Conservation (phyloP, 768 basidiomycete species). For the Lactarius sp. region DNA sequence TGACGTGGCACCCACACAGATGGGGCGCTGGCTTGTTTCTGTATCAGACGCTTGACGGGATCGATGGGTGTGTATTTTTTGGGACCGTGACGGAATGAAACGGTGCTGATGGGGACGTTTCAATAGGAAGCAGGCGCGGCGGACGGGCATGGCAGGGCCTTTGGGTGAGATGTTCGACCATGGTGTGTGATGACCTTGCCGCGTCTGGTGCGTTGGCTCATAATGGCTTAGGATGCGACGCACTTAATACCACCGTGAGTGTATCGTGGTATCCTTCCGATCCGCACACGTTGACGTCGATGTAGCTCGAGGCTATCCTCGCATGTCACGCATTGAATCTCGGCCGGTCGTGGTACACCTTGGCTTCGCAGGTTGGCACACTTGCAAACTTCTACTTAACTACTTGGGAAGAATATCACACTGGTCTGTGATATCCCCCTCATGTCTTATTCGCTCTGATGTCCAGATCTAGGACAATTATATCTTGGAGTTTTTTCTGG, state of each 20-base stretch:
- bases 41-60: constrained; percentile 87
- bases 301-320: constrained; percentile 82
- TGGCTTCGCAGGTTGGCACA: constrained; percentile 71
- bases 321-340: constrained; percentile 82
- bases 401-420: constrained; percentile 85
- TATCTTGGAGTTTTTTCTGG: constrained; percentile 93
- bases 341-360: constrained; percentile 96
- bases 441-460: constrained; percentile 2
- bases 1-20: constrained; percentile 36
- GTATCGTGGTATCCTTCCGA: neutral
- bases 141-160: constrained; percentile 97
- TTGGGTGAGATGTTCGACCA: constrained; percentile 99
- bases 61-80: constrained; percentile 61
- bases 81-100: neutral
- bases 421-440: constrained; percentile 42
- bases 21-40: constrained; percentile 87
- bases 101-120: constrained; percentile 2
- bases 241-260: constrained; percentile 85
- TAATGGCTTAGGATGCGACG: constrained; percentile 65
- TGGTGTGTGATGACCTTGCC: constrained; percentile 44
- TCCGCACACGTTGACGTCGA: constrained; percentile 1
- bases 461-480: constrained; percentile 54
- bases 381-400: constrained; percentile 69
- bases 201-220: neutral
- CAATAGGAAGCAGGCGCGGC: constrained; percentile 83